Conservation (phyloP, 106 monocot species). For the Amphibolis antarctica region DNA sequence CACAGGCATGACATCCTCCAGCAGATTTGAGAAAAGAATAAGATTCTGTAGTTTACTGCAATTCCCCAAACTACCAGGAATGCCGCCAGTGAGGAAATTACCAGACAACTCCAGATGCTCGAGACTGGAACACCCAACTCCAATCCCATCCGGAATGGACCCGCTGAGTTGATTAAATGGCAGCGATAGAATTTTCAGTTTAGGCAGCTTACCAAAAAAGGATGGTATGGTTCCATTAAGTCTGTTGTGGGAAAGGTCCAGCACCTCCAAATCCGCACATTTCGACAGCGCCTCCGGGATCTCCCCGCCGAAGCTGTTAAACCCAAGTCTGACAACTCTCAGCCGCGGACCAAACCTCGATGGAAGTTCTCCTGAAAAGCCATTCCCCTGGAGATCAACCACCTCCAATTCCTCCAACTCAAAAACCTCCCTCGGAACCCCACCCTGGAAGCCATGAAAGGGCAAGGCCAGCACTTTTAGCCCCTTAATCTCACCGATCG, state of each 20-base stretch:
- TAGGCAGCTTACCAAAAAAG: slow-evolving; percentile 23
- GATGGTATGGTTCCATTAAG: slow-evolving; percentile 37
- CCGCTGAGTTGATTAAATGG: slow-evolving; percentile 32
- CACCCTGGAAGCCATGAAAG: slow-evolving; percentile 14
- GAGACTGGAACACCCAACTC: slow-evolving; percentile 24
- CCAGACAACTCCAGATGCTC: slow-evolving; percentile 42
- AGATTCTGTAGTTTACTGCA: slow-evolving; percentile 41
- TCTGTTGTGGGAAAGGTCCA: slow-evolving; percentile 55
- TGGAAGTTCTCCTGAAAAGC: slow-evolving; percentile 33
- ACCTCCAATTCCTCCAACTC: slow-evolving; percentile 11
- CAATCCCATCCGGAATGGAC: slow-evolving; percentile 26
- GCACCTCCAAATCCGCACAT: slow-evolving; percentile 29
- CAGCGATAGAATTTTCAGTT: slow-evolving; percentile 26
- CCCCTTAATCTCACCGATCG: slow-evolving; percentile 12
- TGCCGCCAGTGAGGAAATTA: slow-evolving; percentile 31
- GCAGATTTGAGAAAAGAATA: slow-evolving; percentile 44
- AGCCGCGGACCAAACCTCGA: slow-evolving; percentile 23
- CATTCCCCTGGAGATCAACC: slow-evolving; percentile 14
- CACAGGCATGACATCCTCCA: slow-evolving; percentile 43
- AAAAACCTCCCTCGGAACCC: slow-evolving; percentile 15
- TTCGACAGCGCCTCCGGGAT: slow-evolving; percentile 41
- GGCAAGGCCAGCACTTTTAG: slow-evolving; percentile 11
- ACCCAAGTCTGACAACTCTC: slow-evolving; percentile 38
- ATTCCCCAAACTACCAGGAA: slow-evolving; percentile 49
- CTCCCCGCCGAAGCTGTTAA: slow-evolving; percentile 42